Percentiles rank a stretch among this genome's conserved stretches.
Conservation (phyloP, 176 grass and related monocot genomes). For the Ampelocalamus luodianensis region DNA sequence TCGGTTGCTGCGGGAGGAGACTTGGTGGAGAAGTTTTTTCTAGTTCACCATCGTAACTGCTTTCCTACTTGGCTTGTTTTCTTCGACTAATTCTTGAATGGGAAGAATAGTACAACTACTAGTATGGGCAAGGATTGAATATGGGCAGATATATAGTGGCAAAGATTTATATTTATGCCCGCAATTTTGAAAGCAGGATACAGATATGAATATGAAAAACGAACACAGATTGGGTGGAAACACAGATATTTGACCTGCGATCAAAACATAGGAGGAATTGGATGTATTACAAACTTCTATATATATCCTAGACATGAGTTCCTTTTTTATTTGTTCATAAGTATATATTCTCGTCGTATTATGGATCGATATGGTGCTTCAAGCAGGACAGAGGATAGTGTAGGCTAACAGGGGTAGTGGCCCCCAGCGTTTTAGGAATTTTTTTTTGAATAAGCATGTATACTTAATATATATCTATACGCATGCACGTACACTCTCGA, state of each 20-base stretch:
- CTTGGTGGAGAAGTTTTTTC: conserved; percentile 50
- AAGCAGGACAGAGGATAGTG: no score
- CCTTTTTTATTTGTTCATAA: background rate
- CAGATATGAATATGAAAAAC: background rate
- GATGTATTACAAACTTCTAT: background rate
- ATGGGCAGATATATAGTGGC: background rate
- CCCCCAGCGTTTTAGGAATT: no score
- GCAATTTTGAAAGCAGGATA: background rate
- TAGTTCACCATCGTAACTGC: conserved; percentile 22
- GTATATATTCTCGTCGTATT: background rate
- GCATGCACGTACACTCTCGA: no score
- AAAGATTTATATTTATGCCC: background rate
- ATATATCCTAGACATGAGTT: background rate
- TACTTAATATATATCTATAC: no score
- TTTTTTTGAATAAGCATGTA: no score
- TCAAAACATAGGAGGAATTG: background rate
- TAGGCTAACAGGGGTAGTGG: no score
- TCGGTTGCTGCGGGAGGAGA: conserved; percentile 43
- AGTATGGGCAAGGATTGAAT: background rate
- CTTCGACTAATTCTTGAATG: background rate
- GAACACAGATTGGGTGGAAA: background rate
- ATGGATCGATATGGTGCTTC: background rate
- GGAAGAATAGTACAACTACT: background rate
- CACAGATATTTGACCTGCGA: background rate
- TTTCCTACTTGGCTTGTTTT: background rate